A percentile compares a stretch with the other conserved stretches of the same genome.
Conservation (phyloP, 129 eudicot species). For the Lonicera japonica region DNA sequence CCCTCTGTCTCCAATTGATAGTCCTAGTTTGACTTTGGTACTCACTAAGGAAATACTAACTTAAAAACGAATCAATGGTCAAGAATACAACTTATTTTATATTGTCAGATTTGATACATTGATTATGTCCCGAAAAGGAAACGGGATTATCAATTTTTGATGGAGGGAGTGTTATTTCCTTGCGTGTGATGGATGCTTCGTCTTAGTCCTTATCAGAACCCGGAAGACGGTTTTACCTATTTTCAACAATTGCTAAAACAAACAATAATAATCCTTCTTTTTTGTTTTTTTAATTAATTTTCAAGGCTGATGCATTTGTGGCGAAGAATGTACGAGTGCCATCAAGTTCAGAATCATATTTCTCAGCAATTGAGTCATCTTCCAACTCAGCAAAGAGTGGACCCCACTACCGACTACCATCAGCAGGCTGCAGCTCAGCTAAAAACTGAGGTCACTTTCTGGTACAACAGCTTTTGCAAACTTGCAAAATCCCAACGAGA, state of each 20-base stretch:
- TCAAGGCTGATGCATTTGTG: conserved; percentile 49
- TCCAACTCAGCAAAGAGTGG: conserved; percentile 27
- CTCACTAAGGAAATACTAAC: no score
- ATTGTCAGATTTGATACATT: no score
- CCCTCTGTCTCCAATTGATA: no score
- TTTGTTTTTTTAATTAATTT: background rate
- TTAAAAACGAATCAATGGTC: no score
- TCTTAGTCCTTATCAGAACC: background rate
- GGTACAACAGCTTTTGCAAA: conserved; percentile 50
- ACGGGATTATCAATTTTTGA: no score
- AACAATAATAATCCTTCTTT: no score
- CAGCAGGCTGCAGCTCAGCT: conserved; percentile 54
- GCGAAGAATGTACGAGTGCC: conserved; percentile 51
- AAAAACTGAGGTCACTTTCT: conserved; percentile 41
- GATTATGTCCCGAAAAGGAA: no score
- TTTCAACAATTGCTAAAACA: no score
- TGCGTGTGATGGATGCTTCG: background rate
- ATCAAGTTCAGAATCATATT: conserved; percentile 50
- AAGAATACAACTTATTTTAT: no score
- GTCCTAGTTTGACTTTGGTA: no score
- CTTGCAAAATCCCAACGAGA: conserved; percentile 40
- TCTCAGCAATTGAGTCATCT: conserved; percentile 45
- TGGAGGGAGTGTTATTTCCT: no score
- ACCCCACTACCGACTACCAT: conserved; percentile 42
- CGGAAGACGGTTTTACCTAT: background rate